These are phyloP conservation scores for Fusarium transvaalense DNA, from an alignment of 2,329 filamentous ascomycete species.

Conservation along the genomic window DNA sequence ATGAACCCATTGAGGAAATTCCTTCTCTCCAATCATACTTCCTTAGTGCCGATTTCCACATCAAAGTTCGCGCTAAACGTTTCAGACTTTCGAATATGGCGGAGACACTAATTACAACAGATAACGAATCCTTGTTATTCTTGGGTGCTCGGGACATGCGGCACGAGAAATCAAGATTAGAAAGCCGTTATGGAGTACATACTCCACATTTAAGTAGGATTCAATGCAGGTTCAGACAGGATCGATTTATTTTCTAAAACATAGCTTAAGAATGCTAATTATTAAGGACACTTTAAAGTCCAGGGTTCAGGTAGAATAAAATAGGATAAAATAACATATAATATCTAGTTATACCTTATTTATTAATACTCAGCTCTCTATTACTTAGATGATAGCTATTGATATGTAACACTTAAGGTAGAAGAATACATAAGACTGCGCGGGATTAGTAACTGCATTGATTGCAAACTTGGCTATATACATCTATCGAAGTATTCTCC, in stretches of 20 bases:
- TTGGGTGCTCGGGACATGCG: not conserved
- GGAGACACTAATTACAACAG: constrained; percentile 1
- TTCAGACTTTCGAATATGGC: not conserved
- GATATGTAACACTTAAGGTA: too few relatives aligned
- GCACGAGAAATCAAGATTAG: not conserved
- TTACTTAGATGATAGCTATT: too few relatives aligned
- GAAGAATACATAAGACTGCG: too few relatives aligned
- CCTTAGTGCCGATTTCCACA: not conserved
- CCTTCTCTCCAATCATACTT: not conserved
- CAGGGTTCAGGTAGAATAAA: too few relatives aligned
- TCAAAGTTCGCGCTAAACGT: not conserved
- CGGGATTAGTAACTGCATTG: too few relatives aligned
- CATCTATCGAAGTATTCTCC: too few relatives aligned
- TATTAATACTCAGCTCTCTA: too few relatives aligned
- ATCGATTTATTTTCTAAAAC: too few relatives aligned
- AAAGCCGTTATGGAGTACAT: not conserved
- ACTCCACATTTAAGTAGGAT: not conserved
- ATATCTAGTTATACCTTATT: too few relatives aligned
- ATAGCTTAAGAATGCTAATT: not conserved
- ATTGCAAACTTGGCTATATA: too few relatives aligned
- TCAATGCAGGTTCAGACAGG: not conserved
- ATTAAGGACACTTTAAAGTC: too few relatives aligned
- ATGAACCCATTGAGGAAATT: not conserved
- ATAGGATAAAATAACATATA: too few relatives aligned
- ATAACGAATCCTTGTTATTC: not conserved